Base-by-base conservation (phyloP, 108 stramenopile species). In the Stephanodiscus minutulus region DNA sequence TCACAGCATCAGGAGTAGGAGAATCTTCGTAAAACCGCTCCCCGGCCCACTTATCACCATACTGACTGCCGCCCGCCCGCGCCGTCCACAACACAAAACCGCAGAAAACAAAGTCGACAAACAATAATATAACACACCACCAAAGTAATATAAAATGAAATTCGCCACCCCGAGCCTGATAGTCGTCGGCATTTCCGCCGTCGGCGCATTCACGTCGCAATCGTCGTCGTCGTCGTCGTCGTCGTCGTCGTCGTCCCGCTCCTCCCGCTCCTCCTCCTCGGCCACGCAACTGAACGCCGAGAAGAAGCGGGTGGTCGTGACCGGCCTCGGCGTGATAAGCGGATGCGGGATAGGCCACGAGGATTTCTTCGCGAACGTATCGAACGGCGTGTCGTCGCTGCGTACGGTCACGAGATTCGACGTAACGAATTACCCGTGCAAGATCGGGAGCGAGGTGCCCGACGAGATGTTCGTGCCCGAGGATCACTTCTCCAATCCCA, bases 301-400 rank as follows among this genome's bases (percentile, higher is more conserved):
- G 21, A 72, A 68, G 44, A 48, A 71, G 52, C 84, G 92, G 21
- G 96, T 98, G 41, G 97, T 98, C 35, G 93, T 98, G 33, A 97
- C 97, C 49, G 97, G 97, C 43, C 74, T 97, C 10, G 97, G 96
- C 39, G 95, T 96, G 36, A 83, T 98, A 58, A 87, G 77, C 68
- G 96, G 96, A 31, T 93, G 95, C 69, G 97, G 97, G 35, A 86
- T 89, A 9, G 93, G 90, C 13, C 90, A 91, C 29, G 86, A 95
- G 46, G 71, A 83, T 47, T 96, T 96, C 84, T 90, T 96, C 74
- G 71, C 89, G 48, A 69, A 86, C 27, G 87, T 82, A 41, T 17
- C 82, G n/a, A 86, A 91, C 35, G 95, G 95, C 37, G 87, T 83
- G 55, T 92, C 93, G 62, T 82, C 81, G 63, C 60, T 97, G 3